Evolutionary conservation across 2,329 filamentous ascomycete species (phyloP), one percentile per base, ranked within the genome.

Genomic region (Colletotrichum kahawae): DNA sequence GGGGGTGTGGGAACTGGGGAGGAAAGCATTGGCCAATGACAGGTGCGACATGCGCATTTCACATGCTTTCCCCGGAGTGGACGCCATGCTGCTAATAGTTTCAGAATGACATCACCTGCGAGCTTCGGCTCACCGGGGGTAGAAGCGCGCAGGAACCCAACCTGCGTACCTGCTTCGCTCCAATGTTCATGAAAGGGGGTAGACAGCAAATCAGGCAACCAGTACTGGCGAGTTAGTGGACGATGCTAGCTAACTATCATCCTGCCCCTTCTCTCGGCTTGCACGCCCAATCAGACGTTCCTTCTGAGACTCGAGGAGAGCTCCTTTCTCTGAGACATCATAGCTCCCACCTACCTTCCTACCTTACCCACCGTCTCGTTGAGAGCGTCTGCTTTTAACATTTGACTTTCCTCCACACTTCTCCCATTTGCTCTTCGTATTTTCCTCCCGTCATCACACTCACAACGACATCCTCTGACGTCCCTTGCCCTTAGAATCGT

Each of bases 91-190:
- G 56, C 67, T 66, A 75, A 64, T 68, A 72, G 72, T 75, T 75
- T 75, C 69, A 75, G 72, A 72, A 75, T 75, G 72, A 75, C 72
- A 75, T 75, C 72, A 75, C 69, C 63, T 64, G 34, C 72, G 54
- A 75, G 72, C 72, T 72, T 72, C 54, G 69, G 63, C 56, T 43
- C 43, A 24, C 72, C 29, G 48, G 68, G 63, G 38, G 63, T 65
- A 51, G 29, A 34, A 63, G 67, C 38, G 43, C 67, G 56, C 65
- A 67, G 48, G 51, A 36, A 69, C 67, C 5, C 56, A 59, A 18
- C 56, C 24, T 7, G 56, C 56, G 27, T 31, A 29, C 27, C 8
- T n/a, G 9, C 56, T 31, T n/a, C 38, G 38, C 38, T n/a, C 18
- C 18, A 43, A 43, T 56, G 51, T 56, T 27, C 21, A 10, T 9